phyloP scores from a whole-genome alignment of 352 stramenopile species.

The Pythium vanterpoolii region DNA sequence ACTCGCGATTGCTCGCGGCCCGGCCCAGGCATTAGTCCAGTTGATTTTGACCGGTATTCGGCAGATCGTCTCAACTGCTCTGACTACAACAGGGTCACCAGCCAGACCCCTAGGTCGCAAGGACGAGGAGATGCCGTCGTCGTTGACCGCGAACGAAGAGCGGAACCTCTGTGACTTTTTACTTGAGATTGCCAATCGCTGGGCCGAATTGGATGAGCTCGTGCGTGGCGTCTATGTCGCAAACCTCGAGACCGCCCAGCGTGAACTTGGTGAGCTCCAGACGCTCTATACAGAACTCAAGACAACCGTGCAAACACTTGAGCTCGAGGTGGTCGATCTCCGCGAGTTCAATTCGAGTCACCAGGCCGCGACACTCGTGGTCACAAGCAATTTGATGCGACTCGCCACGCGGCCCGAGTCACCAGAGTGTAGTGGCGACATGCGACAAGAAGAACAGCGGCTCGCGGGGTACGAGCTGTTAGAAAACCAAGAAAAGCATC shows the following conservation, averaged over 20 bases:
- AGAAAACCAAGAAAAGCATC: not conserved
- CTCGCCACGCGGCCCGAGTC: not conserved
- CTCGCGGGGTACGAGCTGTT: conserved; percentile 13
- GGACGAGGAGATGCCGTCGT: conserved; percentile 10
- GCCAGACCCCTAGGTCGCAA: not conserved
- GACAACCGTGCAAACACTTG: conserved; percentile 8
- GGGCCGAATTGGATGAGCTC: conserved; percentile 8
- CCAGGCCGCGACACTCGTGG: conserved; percentile 1
- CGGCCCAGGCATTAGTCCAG: conserved; percentile 39
- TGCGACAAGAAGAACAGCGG: not conserved
- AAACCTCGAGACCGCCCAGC: not conserved
- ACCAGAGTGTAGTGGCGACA: conserved; percentile 13
- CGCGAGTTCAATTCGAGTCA: conserved; percentile 22
- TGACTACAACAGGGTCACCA: conserved; percentile 7
- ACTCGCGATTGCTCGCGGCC: conserved; percentile 38
- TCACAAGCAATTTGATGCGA: conserved; percentile 26
- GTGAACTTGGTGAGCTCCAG: conserved; percentile 12
- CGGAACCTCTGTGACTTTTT: conserved; percentile 22
- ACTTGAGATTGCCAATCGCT: conserved; percentile 20
- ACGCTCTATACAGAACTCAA: not conserved
- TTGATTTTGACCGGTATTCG: conserved; percentile 47
- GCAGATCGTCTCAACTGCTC: conserved; percentile 29
- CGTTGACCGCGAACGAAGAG: conserved; percentile 21
- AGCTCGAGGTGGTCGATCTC: conserved; percentile 19
- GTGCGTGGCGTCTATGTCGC: conserved; percentile 1